Base-by-base conservation (phyloP, 163 green algal species). In the Chlorella variabilis region DNA sequence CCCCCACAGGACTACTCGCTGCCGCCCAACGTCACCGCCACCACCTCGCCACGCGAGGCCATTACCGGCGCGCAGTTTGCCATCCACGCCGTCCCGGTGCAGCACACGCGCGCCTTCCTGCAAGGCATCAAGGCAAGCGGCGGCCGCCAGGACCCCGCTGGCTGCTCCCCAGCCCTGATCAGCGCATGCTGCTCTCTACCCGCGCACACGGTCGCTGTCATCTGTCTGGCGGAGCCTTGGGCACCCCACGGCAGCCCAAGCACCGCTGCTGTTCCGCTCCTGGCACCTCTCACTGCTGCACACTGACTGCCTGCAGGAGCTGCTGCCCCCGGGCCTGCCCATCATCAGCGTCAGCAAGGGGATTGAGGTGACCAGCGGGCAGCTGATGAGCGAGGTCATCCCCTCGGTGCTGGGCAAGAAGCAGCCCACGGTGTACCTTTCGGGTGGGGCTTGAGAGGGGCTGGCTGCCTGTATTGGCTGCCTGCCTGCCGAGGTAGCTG, bases 331-430 rank as follows among this genome's bases (percentile, higher is more conserved):
- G 4, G 85, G 85, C 54, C 84, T 98, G 48, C 96, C 97, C 42
- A 94, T 99, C 82, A 91, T 99, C 42, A 98, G 91, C 62, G 93
- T 99, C 29, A 95, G 86, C 89, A 99, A 99, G 83, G 94, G 94
- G 0, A 81, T 97, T 45, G 94, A 98, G 83, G 85, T 96, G 27
- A 88, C 85, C 41, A 97, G 81, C 0, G 92, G 94, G n/a, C 83
- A 93, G 83, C 96, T 97, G 89, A 98, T 99, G 96, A 91, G 85
- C 29, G 93, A 99, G 76, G 77, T 99, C 54, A 96, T 99, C 41
- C 91, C 91, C n/a, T 85, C 66, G 20, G 93, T 91, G 13, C 90
- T 98, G 58, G 92, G 92, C 33, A 87, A 91, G 65, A 91, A 94
- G 67, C 96, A 99, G 81, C 97, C 97, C 0, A 89, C 92, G 0